Percentiles rank a stretch among this genome's conserved stretches.
These are phyloP conservation scores for Nakazawaea siamensis DNA, from an alignment of 805 yeast species.

Conservation along the genomic window DNA sequence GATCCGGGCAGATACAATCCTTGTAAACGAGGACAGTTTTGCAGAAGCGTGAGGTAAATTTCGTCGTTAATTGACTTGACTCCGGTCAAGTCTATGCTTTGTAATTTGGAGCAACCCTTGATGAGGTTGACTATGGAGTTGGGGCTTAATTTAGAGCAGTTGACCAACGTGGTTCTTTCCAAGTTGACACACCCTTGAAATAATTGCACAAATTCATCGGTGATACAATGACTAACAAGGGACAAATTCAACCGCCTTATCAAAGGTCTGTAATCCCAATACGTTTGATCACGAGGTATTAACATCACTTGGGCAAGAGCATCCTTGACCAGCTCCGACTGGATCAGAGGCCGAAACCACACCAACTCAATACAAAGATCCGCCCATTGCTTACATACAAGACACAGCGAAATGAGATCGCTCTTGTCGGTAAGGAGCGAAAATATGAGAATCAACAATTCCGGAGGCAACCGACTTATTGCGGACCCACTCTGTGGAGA, in stretches of 20 bases:
- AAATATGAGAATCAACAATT: constrained; percentile 56
- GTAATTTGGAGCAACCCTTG: constrained; percentile 58
- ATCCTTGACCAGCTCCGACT: constrained; percentile 36
- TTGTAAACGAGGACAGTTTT: constrained; percentile 68
- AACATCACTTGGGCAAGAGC: constrained; percentile 51
- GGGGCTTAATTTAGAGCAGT: constrained; percentile 61
- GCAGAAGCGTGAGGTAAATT: constrained; percentile 60
- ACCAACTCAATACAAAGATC: constrained; percentile 66
- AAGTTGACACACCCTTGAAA: constrained; percentile 66
- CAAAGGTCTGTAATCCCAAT: constrained; percentile 59
- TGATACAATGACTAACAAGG: constrained; percentile 58
- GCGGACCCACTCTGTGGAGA: constrained; percentile 24
- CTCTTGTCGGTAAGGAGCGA: constrained; percentile 52
- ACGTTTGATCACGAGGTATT: constrained; percentile 36
- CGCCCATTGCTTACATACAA: constrained; percentile 80
- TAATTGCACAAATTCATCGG: constrained; percentile 51
- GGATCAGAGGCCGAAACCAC: constrained; percentile 82
- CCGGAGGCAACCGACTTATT: constrained; percentile 44
- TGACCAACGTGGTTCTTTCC: constrained; percentile 80
- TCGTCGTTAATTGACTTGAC: constrained; percentile 62
- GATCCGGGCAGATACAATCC: constrained; percentile 89
- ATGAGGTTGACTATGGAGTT: constrained; percentile 55
- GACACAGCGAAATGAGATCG: constrained; percentile 52
- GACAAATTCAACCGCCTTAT: constrained; percentile 78
- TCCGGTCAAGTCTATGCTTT: constrained; percentile 83